phyloP scores from a whole-genome alignment of 345 rosid species.

The Laguncularia racemosa region DNA sequence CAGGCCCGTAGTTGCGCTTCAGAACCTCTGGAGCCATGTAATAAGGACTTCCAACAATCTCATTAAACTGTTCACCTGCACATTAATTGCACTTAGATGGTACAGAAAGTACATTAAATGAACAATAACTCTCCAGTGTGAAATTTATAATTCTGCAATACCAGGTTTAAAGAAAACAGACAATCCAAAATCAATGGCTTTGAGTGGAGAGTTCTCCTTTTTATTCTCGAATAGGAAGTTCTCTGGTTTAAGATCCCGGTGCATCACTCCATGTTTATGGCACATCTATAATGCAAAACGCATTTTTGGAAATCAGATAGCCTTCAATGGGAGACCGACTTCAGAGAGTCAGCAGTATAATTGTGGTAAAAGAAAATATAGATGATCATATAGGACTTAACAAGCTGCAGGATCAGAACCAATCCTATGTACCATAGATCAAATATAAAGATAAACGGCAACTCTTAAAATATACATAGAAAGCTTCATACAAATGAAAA shows the following conservation, averaged over 20 bases:
- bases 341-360: neutral
- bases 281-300: conserved; percentile 42
- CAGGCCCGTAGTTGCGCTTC: conserved; percentile 6
- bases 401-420: too few relatives aligned
- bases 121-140: too few relatives aligned
- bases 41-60: conserved; percentile 3
- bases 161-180: conserved; percentile 31
- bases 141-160: neutral
- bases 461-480: too few relatives aligned
- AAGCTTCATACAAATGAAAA: too few relatives aligned
- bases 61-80: neutral
- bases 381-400: neutral
- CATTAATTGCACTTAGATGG: too few relatives aligned
- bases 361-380: neutral
- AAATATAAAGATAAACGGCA: too few relatives aligned
- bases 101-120: neutral
- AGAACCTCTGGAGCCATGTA: conserved; percentile 5
- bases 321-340: neutral
- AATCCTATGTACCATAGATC: too few relatives aligned
- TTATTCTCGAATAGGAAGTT: conserved; percentile 21
- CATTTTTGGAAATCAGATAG: conserved; percentile 7
- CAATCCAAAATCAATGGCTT: conserved; percentile 31
- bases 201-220: conserved; percentile 17
- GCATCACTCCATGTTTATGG: conserved; percentile 49
- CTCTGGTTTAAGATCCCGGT: conserved; percentile 33